Evolutionary conservation across 164 flowering plant genomes (phyloP), one percentile per base, ranked within the genome.

Genomic region (Umbellularia californica): DNA sequence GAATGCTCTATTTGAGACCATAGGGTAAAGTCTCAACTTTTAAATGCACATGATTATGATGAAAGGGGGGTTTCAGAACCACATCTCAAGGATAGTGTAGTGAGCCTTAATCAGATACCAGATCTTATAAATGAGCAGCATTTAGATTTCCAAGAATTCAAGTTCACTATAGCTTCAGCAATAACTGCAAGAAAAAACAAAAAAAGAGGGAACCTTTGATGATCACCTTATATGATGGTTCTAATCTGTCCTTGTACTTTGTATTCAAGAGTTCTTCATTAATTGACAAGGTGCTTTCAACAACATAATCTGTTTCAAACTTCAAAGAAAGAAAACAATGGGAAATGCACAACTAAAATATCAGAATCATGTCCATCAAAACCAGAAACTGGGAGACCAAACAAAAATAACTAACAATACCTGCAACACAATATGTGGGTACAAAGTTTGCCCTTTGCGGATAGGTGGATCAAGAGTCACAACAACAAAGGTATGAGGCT

Each of bases 351-450:
- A 55, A 76, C 11, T 6, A 33, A 10, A 65, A 3, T 3, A 30
- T 19, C 9, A 58, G 50, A 60, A 52, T 58, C 5, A 13, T 55
- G 60, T 55, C 17, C n/a, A 55, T 55, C 20, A 55, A 55, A 55
- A 14, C 20, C 60, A 64, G 20, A 27, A 2, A 50, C 9, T 20
- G 5, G 14, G 23, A 68, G 58, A 51, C 41, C 35, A 50, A 70
- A 50, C 41, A 0, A 65, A 66, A 70, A 5, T 24, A 77, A 75
- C 33, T n/a, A 64, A 33, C 24, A 11, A 19, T 87, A 94, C 99
- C 98, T 96, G 99, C 86, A 96, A 68, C 27, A 96, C 99, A 79
- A 96, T 91, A 82, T 96, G 99, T 11, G 99, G 99, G 78, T 96
- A 96, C 81, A 96, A 79, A 41, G 99, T 96, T 82, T 96, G 98